These are phyloP conservation scores for Mucuna pruriens DNA, from an alignment of 306 rosid genomes.

Conservation along the genomic window DNA sequence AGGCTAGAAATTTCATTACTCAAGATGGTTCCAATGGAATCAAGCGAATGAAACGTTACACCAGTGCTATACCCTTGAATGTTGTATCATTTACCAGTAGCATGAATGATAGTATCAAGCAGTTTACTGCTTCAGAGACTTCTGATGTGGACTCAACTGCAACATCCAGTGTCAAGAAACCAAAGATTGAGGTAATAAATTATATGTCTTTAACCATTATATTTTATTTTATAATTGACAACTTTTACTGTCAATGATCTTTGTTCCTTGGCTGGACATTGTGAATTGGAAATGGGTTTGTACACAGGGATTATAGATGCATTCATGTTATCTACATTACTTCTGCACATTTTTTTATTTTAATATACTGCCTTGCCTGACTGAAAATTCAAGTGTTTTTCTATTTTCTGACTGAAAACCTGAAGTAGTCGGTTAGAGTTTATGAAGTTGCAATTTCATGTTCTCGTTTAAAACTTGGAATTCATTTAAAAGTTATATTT, in stretches of 20 bases:
- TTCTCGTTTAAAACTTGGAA: background rate
- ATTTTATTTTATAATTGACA: constrained; percentile 13
- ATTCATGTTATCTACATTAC: background rate
- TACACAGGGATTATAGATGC: constrained; percentile 3
- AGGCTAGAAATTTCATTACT: constrained; percentile 68
- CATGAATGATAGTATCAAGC: constrained; percentile 65
- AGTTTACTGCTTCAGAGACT: constrained; percentile 57
- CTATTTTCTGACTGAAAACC: background rate
- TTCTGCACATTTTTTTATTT: constrained; percentile 21
- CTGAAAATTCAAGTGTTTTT: background rate
- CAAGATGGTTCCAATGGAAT: constrained; percentile 81
- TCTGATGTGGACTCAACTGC: constrained; percentile 82
- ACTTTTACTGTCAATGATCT: background rate
- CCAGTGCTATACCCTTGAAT: constrained; percentile 77
- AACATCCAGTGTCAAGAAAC: constrained; percentile 74
- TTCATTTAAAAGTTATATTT: background rate
- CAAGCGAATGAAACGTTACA: constrained; percentile 84
- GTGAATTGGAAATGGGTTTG: background rate
- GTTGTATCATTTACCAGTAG: constrained; percentile 73
- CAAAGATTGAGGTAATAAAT: constrained; percentile 67
- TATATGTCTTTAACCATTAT: constrained; percentile 21
- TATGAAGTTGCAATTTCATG: background rate
- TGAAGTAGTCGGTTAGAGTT: background rate
- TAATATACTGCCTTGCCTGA: constrained; percentile 5
- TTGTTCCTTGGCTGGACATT: constrained; percentile 12